Base-by-base conservation (phyloP, 116 monocot genomes). In the Trichopus zeylanicus region DNA sequence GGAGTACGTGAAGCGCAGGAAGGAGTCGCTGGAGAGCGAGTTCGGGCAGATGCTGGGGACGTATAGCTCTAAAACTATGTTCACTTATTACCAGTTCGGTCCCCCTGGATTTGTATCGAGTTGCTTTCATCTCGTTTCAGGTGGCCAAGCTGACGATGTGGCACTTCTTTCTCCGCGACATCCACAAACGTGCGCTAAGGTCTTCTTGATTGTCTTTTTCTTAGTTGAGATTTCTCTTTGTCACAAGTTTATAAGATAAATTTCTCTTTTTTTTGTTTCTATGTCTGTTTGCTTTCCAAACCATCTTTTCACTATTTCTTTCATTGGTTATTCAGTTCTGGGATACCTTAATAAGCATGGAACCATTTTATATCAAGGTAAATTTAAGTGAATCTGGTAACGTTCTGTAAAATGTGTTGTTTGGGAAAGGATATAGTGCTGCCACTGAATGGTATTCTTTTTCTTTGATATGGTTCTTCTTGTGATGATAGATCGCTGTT, bases 301-400 rank as follows among this genome's bases (percentile, higher is more conserved):
- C n/a, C n/a, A n/a, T n/a, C n/a, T n/a, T n/a, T n/a, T n/a, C n/a
- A n/a, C n/a, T 42, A 42, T 42, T 37, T 24, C 19, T 24, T 49
- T 16, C 23, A 24, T 49, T 49, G 49, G 1, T 24, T 7, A 19
- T 74, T 63, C 88, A 93, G 88, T 93, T 93, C 64, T 71, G 85
- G 23, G 77, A 93, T 73, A 85, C 93, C 25, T 63, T 88, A 31
- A 80, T 93, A 47, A 68, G 64, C 53, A 70, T 93, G 60, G 93
- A 88, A 19, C 93, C 93, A 51, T 93, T 93, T 31, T 93, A 93
- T 53, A 80, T 82, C 46, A 93, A 93, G 84, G 93, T 88, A 88
- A 48, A 19, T 49, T 19, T 10, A 55, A 38, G 49, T 49, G 23
- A 4, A 22, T 6, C 19, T 22, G 22, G 23, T 7, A 21, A n/a